A percentile compares a stretch with the other conserved stretches of the same genome.
phyloP scores from a whole-genome alignment of 805 yeast genomes.

The Yarrowia sp. region DNA sequence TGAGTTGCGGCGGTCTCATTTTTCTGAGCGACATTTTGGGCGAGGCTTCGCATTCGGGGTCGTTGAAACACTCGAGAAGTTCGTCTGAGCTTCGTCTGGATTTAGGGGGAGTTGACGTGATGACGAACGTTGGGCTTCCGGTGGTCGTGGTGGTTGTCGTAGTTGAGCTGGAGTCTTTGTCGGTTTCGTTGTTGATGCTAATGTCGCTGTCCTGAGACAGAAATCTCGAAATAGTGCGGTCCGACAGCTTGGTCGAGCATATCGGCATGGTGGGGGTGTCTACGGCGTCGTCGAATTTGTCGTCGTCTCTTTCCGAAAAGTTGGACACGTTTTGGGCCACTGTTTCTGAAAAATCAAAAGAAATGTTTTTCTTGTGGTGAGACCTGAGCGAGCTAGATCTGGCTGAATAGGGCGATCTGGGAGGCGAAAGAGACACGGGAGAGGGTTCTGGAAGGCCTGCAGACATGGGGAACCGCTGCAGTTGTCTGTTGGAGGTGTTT shows the following conservation, averaged over 20 bases:
- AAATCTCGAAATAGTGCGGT: neutral
- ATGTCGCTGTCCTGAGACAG: neutral
- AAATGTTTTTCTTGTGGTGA: neutral
- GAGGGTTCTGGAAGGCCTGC: neutral
- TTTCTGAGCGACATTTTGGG: neutral
- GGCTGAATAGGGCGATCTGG: neutral
- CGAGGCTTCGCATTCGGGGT: constrained; percentile 1
- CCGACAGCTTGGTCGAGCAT: neutral
- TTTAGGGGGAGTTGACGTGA: constrained; percentile 1
- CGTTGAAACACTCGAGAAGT: neutral
- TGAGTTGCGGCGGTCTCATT: constrained; percentile 13
- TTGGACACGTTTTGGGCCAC: neutral
- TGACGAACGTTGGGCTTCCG: neutral
- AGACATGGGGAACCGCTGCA: neutral
- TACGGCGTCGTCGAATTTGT: too few relatives aligned
- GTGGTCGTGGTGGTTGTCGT: neutral
- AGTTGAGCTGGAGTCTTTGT: neutral
- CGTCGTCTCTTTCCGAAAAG: neutral
- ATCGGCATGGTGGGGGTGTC: neutral
- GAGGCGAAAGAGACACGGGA: neutral
- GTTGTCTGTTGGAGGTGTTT: neutral
- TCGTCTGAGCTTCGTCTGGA: neutral
- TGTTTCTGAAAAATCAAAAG: constrained; percentile 9
- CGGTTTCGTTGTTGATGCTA: neutral
- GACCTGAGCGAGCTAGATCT: neutral